phyloP scores from a whole-genome alignment of 225 moss, liverwort and hornwort genomes.

The Polytrichum formosum region DNA sequence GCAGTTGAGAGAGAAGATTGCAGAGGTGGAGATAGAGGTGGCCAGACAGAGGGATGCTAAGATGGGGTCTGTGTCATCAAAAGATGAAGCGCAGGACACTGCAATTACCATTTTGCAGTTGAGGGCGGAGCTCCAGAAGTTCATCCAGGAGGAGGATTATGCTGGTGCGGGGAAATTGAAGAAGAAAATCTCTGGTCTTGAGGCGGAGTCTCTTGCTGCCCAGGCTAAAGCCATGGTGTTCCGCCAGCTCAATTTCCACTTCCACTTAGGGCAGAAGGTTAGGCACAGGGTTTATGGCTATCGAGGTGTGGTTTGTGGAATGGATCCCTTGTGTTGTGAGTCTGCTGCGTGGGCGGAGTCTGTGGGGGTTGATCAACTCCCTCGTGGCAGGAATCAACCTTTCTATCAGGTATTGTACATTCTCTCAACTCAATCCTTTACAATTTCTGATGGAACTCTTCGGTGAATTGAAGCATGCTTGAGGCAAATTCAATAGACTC shows the following conservation, averaged over 20 bases:
- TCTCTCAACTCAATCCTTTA: no score
- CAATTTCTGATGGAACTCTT: no score
- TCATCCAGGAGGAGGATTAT: conserved; percentile 84
- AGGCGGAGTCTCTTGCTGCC: conserved; percentile 79
- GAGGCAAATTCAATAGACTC: no score
- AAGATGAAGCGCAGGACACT: conserved; percentile 77
- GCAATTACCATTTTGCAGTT: conserved; percentile 75
- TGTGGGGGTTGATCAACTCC: conserved; percentile 58
- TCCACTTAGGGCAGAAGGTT: conserved; percentile 84
- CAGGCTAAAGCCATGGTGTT: conserved; percentile 74
- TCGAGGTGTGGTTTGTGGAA: conserved; percentile 87
- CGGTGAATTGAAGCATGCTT: no score
- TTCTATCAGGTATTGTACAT: conserved; percentile 73
- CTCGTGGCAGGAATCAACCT: conserved; percentile 76
- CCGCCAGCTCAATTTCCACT: conserved; percentile 65
- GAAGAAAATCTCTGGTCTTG: conserved; percentile 69
- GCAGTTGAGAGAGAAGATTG: conserved; percentile 88
- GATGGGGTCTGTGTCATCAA: conserved; percentile 52
- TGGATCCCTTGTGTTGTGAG: conserved; percentile 92
- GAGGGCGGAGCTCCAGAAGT: conserved; percentile 73
- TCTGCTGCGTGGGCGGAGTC: conserved; percentile 55
- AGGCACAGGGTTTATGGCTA: conserved; percentile 73
- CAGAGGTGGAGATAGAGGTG: conserved; percentile 86
- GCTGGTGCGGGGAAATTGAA: conserved; percentile 66
- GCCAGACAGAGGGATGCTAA: conserved; percentile 72